Percentiles rank a stretch among this genome's conserved stretches.
Conservation (phyloP, 2,329 filamentous ascomycete genomes). For the Ascomycota sp. region DNA sequence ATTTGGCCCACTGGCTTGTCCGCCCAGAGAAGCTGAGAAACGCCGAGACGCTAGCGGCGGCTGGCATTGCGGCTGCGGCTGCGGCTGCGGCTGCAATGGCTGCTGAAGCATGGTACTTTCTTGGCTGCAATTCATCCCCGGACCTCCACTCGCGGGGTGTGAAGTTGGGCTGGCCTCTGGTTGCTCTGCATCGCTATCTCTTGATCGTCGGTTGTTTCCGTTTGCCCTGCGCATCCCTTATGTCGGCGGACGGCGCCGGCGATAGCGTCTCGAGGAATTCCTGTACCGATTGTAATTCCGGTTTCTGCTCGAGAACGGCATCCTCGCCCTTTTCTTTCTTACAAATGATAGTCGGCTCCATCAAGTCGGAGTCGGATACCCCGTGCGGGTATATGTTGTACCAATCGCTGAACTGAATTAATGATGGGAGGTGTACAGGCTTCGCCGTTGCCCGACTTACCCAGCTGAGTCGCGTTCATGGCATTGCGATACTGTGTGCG, state of each 20-base stretch:
- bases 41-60: constrained; percentile 11
- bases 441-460: constrained; percentile 28
- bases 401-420: constrained; percentile 96
- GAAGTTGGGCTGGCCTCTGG: no score
- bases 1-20: constrained; percentile 18
- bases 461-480: constrained; percentile 58
- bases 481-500: constrained; percentile 75
- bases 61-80: constrained; percentile 4
- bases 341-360: constrained; percentile 46
- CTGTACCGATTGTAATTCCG: constrained; percentile 80
- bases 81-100: constrained; percentile 4
- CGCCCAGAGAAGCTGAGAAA: constrained; percentile 20
- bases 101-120: constrained; percentile 5
- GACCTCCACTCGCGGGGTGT: no score
- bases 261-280: constrained; percentile 78
- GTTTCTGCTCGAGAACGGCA: constrained; percentile 71
- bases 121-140: constrained; percentile 1
- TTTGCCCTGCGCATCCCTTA: constrained; percentile 9
- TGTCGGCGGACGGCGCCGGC: constrained; percentile 28
- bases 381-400: constrained; percentile 89
- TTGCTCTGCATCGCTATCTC: no score
- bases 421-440: constrained; percentile 33
- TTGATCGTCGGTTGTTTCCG: constrained; percentile 17
- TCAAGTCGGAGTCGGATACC: constrained; percentile 65
- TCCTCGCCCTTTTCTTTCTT: constrained; percentile 69